Conservation (phyloP, 495 filamentous ascomycete genomes). For the Neurospora sp. region DNA sequence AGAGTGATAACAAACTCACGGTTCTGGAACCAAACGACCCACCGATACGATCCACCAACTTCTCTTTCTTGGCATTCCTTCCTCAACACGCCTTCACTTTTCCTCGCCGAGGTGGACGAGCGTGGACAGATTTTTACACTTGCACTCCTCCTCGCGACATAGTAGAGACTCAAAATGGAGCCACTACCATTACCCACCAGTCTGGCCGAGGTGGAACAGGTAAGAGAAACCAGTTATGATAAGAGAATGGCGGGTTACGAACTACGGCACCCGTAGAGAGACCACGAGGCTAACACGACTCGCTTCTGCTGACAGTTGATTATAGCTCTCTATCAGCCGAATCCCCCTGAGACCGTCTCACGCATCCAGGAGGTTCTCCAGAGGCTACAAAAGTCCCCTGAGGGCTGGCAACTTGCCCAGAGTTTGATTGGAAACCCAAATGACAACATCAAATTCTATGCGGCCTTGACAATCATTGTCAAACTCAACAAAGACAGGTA, state of each 20-base stretch:
- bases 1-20: neutral
- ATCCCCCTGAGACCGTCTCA: constrained; percentile 46
- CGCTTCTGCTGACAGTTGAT: constrained; percentile 38
- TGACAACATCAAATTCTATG: constrained; percentile 78
- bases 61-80: neutral
- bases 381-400: constrained; percentile 58
- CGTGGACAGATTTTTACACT: neutral
- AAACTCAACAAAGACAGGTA: constrained; percentile 83
- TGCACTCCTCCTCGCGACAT: neutral
- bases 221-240: constrained; percentile 12
- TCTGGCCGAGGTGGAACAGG: constrained; percentile 31
- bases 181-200: constrained; percentile 23
- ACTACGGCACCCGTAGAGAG: neutral
- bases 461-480: constrained; percentile 85
- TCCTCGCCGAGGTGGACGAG: neutral
- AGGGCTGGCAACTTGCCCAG: constrained; percentile 81
- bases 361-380: constrained; percentile 70
- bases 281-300: constrained; percentile 4
- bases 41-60: neutral
- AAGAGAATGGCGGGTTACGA: neutral
- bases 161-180: constrained; percentile 10
- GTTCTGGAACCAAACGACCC: neutral
- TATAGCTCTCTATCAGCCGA: constrained; percentile 61
- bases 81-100: neutral
- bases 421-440: constrained; percentile 53